Evolutionary conservation across 2,329 filamentous ascomycete genomes (phyloP).

Genomic region (Aspergillus sp.): DNA sequence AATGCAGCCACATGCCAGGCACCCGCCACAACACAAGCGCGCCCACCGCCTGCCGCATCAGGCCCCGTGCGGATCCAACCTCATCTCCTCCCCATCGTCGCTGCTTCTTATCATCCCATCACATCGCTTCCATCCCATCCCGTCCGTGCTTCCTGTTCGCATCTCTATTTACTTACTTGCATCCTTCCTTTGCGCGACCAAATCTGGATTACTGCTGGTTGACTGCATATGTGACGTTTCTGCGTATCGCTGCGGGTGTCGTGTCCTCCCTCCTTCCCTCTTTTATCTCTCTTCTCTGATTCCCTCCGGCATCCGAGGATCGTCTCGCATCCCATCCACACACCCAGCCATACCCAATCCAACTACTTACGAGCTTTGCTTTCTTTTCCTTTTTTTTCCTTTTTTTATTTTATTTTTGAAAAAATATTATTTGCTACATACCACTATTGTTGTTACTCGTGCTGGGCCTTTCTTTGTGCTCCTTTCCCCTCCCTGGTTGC

Average conservation of each 20-base stretch:
- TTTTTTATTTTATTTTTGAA: not conserved
- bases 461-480: not conserved
- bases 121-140: not conserved
- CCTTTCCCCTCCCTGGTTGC: slow-evolving; percentile 1
- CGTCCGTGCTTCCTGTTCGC: not conserved
- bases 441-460: too few species aligned
- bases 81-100: too few species aligned
- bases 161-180: not conserved
- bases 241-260: not conserved
- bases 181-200: too few species aligned
- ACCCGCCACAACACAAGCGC: too few species aligned
- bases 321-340: not conserved
- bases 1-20: too few species aligned
- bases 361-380: not conserved
- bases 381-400: not conserved
- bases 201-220: not conserved
- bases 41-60: too few species aligned
- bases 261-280: not conserved
- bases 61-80: too few species aligned
- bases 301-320: not conserved
- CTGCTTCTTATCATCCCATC: too few species aligned
- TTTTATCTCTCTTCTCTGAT: not conserved
- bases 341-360: not conserved
- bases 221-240: not conserved
- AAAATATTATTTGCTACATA: too few species aligned